These are phyloP conservation scores for Fusarium odoratissimum DNA, from an alignment of 2,329 filamentous ascomycete species.

Conservation along the genomic window DNA sequence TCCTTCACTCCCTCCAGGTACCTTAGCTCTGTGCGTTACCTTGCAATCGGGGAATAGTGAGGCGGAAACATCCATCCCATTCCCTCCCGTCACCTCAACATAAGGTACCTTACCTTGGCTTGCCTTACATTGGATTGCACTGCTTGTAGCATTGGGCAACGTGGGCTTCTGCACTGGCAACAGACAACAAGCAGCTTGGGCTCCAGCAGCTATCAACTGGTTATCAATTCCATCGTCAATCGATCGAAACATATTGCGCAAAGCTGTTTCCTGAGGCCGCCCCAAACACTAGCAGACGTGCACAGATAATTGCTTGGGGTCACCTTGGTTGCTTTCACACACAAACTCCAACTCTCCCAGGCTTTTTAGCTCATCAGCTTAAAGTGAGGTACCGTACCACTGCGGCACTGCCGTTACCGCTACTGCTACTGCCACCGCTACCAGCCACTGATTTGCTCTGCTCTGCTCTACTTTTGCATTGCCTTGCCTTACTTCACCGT, in stretches of 20 bases:
- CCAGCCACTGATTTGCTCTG: constrained; percentile 8
- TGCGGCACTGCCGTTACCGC: constrained; percentile 12
- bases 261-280: constrained; percentile 21
- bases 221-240: constrained; percentile 5
- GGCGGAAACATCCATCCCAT: constrained; percentile 27
- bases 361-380: not conserved
- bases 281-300: constrained; percentile 16
- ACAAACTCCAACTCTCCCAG: not conserved
- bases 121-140: not conserved
- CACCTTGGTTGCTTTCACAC: not conserved
- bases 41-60: constrained; percentile 38
- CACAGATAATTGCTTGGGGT: constrained; percentile 27
- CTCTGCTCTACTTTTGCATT: not conserved
- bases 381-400: constrained; percentile 9
- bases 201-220: constrained; percentile 14
- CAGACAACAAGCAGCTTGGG: constrained; percentile 18
- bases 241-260: constrained; percentile 3
- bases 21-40: constrained; percentile 26
- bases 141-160: constrained; percentile 8
- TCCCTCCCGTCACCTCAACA: not conserved
- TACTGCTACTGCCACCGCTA: constrained; percentile 10
- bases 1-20: constrained; percentile 28
- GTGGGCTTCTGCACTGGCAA: constrained; percentile 7
- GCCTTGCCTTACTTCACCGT: constrained; percentile 17
- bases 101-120: not conserved